Evolutionary conservation across 768 basidiomycete genomes (phyloP), one percentile per base, ranked within the genome.

Genomic region (Tricholoma matsutake): DNA sequence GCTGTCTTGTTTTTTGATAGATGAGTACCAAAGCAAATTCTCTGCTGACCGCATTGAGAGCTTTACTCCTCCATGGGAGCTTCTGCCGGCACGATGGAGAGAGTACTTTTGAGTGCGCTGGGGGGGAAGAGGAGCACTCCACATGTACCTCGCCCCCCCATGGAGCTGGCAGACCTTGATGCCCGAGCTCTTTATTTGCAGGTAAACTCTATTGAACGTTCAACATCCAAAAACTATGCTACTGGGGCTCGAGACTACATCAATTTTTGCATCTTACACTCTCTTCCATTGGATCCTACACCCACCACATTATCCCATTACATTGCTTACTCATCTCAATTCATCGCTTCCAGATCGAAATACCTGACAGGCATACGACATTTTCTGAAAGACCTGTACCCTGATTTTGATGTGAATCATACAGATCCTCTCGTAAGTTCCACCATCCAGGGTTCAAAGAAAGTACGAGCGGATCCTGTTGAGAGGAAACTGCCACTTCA

Each of bases 181-280:
- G 39, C 59, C n/a, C 47, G 56, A 1, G 58, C 65, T 3, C 52
- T 32, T 3, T 57, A 59, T 47, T 61, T 71, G 6, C 69, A 68
- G 14, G 52, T 62, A 4, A 64, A 66, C 31, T 62, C 71, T 35
- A 65, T 69, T 22, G 64, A 69, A 43, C 45, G 59, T 14, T 68
- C 57, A 8, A 66, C 64, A 7, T 41, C n/a, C n/a, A n/a, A n/a
- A n/a, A n/a, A n/a, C n/a, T n/a, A n/a, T n/a, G n/a, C n/a, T n/a
- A n/a, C n/a, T 2, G 66, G 70, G 4, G 68, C 65, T 25, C 14
- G 63, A 4, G 67, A 70, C n/a, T 70, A 70, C 25, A 51, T 65
- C 25, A 18, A 34, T 11, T 69, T 72, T 25, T 72, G 67, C 31
- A 29, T 25, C 1, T 28, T 22, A 0, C 57, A 67, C 58, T 18